phyloP scores from a whole-genome alignment of 805 yeast species.

The Suhomyces emberorum region DNA sequence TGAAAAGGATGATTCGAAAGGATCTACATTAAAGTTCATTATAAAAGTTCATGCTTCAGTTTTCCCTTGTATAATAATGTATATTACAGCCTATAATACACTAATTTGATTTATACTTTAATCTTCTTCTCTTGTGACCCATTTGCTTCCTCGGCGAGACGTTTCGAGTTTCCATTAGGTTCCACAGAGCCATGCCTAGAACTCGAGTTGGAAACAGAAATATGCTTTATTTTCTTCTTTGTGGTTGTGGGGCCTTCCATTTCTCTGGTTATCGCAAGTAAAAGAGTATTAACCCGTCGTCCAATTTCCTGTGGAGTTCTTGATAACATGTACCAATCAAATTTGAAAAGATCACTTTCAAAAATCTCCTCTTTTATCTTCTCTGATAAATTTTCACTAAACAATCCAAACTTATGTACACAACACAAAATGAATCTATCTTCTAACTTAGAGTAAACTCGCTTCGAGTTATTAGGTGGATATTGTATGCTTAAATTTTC shows the following conservation, averaged over 20 bases:
- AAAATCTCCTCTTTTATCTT: conserved; percentile 62
- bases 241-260: conserved; percentile 57
- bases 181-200: conserved; percentile 37
- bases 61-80: too few relatives aligned
- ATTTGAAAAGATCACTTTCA: conserved; percentile 57
- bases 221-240: conserved; percentile 36
- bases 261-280: conserved; percentile 68
- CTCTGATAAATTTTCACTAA: conserved; percentile 57
- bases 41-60: too few relatives aligned
- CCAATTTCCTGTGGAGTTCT: conserved; percentile 70
- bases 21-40: too few relatives aligned
- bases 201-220: conserved; percentile 20
- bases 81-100: too few relatives aligned
- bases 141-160: conserved; percentile 3
- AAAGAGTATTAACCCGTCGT: conserved; percentile 63
- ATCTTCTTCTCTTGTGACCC: background rate
- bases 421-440: conserved; percentile 63
- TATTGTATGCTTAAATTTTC: conserved; percentile 63
- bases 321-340: conserved; percentile 71
- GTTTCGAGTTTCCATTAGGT: conserved; percentile 16
- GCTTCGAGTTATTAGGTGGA: conserved; percentile 80
- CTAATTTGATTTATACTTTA: too few relatives aligned
- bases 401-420: conserved; percentile 63
- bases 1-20: background rate
- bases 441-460: conserved; percentile 65